Conservation (phyloP, 345 rosid genomes). For the Lepidium africanum region DNA sequence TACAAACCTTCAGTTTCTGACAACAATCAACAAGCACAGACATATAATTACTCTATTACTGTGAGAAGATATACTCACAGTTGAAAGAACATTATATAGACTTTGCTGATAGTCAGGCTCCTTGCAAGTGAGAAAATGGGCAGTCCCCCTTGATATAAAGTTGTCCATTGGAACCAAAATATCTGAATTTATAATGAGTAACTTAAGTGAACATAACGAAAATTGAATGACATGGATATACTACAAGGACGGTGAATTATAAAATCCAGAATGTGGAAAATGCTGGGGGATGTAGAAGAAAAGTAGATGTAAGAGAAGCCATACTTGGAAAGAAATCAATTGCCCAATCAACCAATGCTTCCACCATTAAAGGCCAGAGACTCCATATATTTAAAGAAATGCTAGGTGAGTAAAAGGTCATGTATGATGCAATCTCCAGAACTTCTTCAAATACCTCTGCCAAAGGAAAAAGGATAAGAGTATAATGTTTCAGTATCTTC, state of each 20-base stretch:
- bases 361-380: constrained; percentile 97
- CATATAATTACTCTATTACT: not conserved
- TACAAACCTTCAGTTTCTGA: not conserved
- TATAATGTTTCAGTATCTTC: not conserved
- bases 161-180: constrained; percentile 97
- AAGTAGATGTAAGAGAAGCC: constrained; percentile 9
- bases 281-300: not conserved
- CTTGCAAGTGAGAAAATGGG: constrained; percentile 79
- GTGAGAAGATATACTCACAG: constrained; percentile 51
- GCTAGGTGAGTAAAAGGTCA: constrained; percentile 94
- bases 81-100: constrained; percentile 85
- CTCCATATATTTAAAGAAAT: constrained; percentile 96
- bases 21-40: constrained; percentile 5
- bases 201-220: not conserved
- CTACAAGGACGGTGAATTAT: not conserved
- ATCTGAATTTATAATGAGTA: constrained; percentile 41
- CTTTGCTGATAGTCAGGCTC: constrained; percentile 96
- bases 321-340: constrained; percentile 91
- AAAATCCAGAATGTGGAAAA: not conserved
- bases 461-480: constrained; percentile 16
- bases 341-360: constrained; percentile 94
- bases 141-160: constrained; percentile 90
- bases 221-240: not conserved
- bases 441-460: constrained; percentile 99
- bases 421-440: constrained; percentile 93